These are phyloP conservation scores for Cutaneotrichosporon cyanovorans DNA, from an alignment of 1,284 basidiomycete species.

Conservation along the genomic window DNA sequence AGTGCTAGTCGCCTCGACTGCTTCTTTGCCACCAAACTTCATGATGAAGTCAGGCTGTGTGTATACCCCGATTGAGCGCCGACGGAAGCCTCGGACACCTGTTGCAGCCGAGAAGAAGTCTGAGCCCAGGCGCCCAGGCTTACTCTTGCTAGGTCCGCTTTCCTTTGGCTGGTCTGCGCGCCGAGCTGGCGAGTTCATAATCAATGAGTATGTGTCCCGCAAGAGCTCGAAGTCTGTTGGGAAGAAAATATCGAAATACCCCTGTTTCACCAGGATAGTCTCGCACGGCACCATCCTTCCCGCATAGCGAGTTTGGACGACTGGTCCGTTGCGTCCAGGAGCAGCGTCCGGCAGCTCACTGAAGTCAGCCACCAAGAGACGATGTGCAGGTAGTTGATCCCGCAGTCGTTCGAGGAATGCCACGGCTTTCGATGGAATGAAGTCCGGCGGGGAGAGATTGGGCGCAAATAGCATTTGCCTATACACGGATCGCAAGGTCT, in stretches of 20 bases:
- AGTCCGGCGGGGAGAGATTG: conserved; percentile 85
- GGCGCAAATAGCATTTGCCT: conserved; percentile 73
- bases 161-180: conserved; percentile 6
- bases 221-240: conserved; percentile 84
- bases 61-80: conserved; percentile 36
- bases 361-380: conserved; percentile 89
- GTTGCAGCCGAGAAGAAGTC: conserved; percentile 28
- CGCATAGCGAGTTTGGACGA: conserved; percentile 87
- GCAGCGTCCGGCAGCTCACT: conserved; percentile 78
- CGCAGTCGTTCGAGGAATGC: conserved; percentile 76
- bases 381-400: conserved; percentile 78
- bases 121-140: conserved; percentile 4
- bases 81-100: conserved; percentile 32
- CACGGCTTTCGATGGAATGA: conserved; percentile 86
- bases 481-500: conserved; percentile 57
- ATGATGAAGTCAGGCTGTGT: conserved; percentile 40
- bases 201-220: conserved; percentile 77
- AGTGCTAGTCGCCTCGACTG: conserved; percentile 27
- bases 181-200: conserved; percentile 50
- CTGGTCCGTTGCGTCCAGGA: conserved; percentile 77
- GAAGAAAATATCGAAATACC: conserved; percentile 99
- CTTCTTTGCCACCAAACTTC: conserved; percentile 32
- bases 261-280: conserved; percentile 86
- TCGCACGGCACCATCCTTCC: conserved; percentile 80
- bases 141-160: conserved; percentile 4